Base-by-base conservation (phyloP, 2,329 filamentous ascomycete species). In the Penicillium expansum region DNA sequence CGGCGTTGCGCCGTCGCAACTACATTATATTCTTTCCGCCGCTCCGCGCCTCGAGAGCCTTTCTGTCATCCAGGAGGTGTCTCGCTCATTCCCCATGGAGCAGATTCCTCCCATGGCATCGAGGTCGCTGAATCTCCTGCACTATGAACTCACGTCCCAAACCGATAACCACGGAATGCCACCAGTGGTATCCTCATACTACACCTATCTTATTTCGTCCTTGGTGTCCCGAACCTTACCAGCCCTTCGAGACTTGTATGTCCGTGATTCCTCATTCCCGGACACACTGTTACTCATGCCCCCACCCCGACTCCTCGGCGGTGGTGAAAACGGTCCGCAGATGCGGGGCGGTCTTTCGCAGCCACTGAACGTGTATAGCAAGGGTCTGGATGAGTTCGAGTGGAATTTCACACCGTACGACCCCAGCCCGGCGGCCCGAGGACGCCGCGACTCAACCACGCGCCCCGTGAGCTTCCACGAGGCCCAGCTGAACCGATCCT, bases 171-270 rank as follows among this genome's bases (percentile, higher is more conserved):
- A 85, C 58, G 74, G 77, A 11, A 71, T 82, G 49, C 78, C 81
- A 48, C 75, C 79, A 0, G 79, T 82, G 1, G 76, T 79, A 7
- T 75, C 78, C 24, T 83, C 81, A 18, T 95, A 96, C 77, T 96
- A 97, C 74, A 84, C 85, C 59, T 96, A 96, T 74, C 84, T 97
- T 20, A 87, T 91, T 27, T 84, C 84, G n/a, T 96, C 91, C 0
- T 83, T 97, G 32, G 84, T 94, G 58, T 83, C 86, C 16, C 88
- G 88, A 60, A 83, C 85, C 8, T 81, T 97, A 8, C 91, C 92
- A 1, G 83, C 82, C 35, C 81, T 97, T 9, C 82, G 82, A 35
- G 84, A 87, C 22, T 83, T 97, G 8, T 97, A 95, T 71, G 93
- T 97, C 18, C 88, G 91, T 49, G 92, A 97, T 67, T 84, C 88